These are phyloP conservation scores for Parafenestella ontariensis DNA, from an alignment of 2,329 filamentous ascomycete genomes.

Conservation along the genomic window DNA sequence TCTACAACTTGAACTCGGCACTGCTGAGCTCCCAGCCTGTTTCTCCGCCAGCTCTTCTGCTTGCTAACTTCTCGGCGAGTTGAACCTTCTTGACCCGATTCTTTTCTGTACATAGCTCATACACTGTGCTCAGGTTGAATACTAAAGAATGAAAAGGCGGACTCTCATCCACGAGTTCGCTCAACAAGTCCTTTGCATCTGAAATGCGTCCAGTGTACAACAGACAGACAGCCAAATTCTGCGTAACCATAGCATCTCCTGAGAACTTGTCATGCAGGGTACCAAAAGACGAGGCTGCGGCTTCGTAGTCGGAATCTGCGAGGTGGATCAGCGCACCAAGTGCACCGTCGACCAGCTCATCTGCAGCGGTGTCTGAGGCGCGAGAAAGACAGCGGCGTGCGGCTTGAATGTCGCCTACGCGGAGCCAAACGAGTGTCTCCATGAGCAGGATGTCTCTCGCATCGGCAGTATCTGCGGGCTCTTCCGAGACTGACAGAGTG, in stretches of 20 bases:
- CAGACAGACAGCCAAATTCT: conserved; percentile 84
- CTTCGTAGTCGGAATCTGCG: conserved; percentile 75
- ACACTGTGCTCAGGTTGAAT: conserved; percentile 90
- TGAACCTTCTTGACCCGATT: conserved; percentile 72
- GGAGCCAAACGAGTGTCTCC: conserved; percentile 73
- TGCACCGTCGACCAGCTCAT: conserved; percentile 49
- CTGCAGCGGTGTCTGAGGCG: conserved; percentile 24
- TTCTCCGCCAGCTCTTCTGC: conserved; percentile 59
- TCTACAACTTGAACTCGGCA: conserved; percentile 76
- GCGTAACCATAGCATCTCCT: conserved; percentile 72
- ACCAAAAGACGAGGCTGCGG: conserved; percentile 69
- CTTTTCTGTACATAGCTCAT: conserved; percentile 86
- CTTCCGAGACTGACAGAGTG: conserved; percentile 58
- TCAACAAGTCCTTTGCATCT: conserved; percentile 69
- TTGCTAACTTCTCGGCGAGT: conserved; percentile 74
- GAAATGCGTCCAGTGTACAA: conserved; percentile 79
- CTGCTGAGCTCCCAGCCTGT: conserved; percentile 74
- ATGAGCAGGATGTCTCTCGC: conserved; percentile 47
- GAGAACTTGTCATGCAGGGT: conserved; percentile 56
- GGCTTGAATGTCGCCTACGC: conserved; percentile 76
- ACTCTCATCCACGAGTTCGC: conserved; percentile 67
- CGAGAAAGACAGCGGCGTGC: conserved; percentile 64
- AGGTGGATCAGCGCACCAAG: conserved; percentile 76
- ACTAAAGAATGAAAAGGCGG: conserved; percentile 75
- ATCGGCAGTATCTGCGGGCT: conserved; percentile 43